These are phyloP conservation scores for Rhizopogon vesiculosus DNA, from an alignment of 768 basidiomycete genomes.

Conservation along the genomic window DNA sequence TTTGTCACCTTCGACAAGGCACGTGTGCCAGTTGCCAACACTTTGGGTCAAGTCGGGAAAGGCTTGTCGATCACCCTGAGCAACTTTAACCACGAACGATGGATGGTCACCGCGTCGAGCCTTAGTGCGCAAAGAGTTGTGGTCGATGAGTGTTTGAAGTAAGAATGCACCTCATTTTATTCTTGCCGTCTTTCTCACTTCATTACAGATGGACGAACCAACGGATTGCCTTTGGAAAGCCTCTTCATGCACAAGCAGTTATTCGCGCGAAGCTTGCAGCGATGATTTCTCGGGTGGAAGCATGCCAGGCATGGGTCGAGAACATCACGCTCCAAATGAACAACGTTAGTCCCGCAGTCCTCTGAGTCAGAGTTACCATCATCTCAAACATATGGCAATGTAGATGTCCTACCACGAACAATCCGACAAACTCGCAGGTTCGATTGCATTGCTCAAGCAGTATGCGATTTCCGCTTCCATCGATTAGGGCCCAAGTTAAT, in stretches of 20 bases:
- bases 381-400: not conserved
- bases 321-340: constrained; percentile 90
- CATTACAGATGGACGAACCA: constrained; percentile 76
- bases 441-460: constrained; percentile 88
- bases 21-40: constrained; percentile 81
- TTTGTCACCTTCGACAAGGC: constrained; percentile 79
- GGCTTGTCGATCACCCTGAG: constrained; percentile 81
- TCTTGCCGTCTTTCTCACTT: constrained; percentile 3
- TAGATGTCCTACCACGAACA: constrained; percentile 87
- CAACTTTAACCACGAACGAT: constrained; percentile 89
- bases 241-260: constrained; percentile 76
- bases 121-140: constrained; percentile 73
- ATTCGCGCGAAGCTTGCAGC: constrained; percentile 81
- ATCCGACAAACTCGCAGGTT: constrained; percentile 81
- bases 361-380: not conserved
- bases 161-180: constrained; percentile 8
- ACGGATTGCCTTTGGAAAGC: constrained; percentile 88
- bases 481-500: not conserved
- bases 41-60: constrained; percentile 80
- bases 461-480: constrained; percentile 28
- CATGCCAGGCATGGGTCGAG: constrained; percentile 86
- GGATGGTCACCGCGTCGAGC: constrained; percentile 76
- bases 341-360: constrained; percentile 43
- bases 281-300: constrained; percentile 91
- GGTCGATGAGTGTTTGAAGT: constrained; percentile 91